Base-by-base conservation (phyloP, 116 monocot species). In the Dioscorea cayenensis region DNA sequence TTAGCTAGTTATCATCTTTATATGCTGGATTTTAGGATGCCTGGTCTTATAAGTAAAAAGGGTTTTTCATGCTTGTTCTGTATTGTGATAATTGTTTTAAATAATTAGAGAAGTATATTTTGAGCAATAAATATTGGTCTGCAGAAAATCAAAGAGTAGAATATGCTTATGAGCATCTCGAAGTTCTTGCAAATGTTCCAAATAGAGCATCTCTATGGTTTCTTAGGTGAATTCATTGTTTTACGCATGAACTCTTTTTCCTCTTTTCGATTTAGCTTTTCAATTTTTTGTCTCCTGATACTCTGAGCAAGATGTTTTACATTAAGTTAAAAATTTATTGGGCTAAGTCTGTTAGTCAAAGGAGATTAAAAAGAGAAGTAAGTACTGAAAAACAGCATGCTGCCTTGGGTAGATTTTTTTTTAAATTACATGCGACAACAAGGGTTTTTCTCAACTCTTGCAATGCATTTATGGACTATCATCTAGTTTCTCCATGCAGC, bases 141-240 rank as follows among this genome's bases (percentile, higher is more conserved):
- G 75, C 90, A 97, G 97, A 83, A 82, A 71, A 76, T 67, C 80
- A 86, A 84, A 84, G 82, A 80, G 36, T 84, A 80, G 88, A 77
- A 86, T 71, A 58, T 75, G 51, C 77, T 78, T 52, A 66, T 78
- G 28, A 80, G 90, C 78, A 75, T 81, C 51, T 73, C 81, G 36
- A 84, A 82, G 64, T 75, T 72, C 66, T 64, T 84, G 51, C 73
- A 81, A 43, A 67, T 81, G 66, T 71, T 88, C 65, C 77, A 80
- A 50, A n/a, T 81, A 62, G 81, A 89, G 71, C 74, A 88, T 73
- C 48, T 92, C n/a, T 79, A 74, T 20, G 75, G 83, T 16, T 76
- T 83, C 52, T 50, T 80, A 79, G 90, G 96, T 96, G 77, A 75
- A 8, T 43, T 20, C 36, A 12, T 28, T 73, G 48, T 14, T 32